A percentile compares a stretch with the other conserved stretches of the same genome.
Evolutionary conservation across 176 grass and related monocot genomes (phyloP).

Genomic region (Carex littledalei): DNA sequence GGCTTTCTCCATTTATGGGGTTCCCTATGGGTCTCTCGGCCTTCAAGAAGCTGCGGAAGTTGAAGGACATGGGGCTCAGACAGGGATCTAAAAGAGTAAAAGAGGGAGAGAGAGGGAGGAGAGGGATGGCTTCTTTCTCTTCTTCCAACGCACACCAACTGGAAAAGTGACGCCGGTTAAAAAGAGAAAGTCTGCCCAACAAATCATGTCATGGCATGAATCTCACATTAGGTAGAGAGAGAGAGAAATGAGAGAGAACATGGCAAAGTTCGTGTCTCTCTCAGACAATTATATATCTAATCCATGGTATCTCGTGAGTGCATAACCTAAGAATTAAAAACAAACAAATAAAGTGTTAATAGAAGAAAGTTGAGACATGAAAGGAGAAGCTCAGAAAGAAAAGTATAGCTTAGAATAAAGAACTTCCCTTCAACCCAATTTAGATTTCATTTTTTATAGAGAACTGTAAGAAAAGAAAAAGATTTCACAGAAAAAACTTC

Average conservation of each 20-base stretch:
- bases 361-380: neutral
- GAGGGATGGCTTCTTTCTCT: slow-evolving; percentile 40
- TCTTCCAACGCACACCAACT: slow-evolving; percentile 54
- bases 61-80: slow-evolving; percentile 41
- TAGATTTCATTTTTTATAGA: neutral
- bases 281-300: neutral
- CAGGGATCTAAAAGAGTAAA: neutral
- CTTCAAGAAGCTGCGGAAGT: slow-evolving; percentile 46
- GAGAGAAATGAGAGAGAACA: neutral
- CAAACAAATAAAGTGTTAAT: neutral
- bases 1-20: slow-evolving; percentile 32
- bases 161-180: slow-evolving; percentile 51
- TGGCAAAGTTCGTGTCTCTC: slow-evolving; percentile 20
- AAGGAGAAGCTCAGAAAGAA: neutral
- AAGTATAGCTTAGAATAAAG: neutral
- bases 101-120: neutral
- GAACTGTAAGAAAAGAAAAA: neutral
- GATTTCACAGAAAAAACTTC: neutral
- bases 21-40: slow-evolving; percentile 54
- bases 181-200: slow-evolving; percentile 35
- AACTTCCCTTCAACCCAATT: neutral
- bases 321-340: slow-evolving; percentile 38
- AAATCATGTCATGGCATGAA: neutral
- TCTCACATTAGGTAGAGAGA: neutral
- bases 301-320: too few species aligned